Evolutionary conservation across 2,329 filamentous ascomycete genomes (phyloP), one percentile per base, ranked within the genome.

Genomic region (Leptographium procerum): DNA sequence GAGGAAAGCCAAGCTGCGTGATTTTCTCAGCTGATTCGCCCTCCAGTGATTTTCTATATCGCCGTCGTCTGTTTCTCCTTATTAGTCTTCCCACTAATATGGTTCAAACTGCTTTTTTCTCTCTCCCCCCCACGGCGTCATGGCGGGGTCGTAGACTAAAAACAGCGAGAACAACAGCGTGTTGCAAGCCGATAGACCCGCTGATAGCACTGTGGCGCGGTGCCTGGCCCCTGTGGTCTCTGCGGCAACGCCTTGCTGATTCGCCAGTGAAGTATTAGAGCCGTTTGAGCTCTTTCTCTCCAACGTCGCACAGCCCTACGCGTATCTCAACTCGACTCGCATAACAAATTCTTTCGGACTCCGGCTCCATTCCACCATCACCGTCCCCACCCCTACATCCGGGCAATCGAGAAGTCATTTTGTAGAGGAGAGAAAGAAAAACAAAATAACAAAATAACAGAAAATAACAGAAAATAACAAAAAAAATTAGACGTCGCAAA

Each of bases 101-200:
- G 33, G 26, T 7, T 55, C 22, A 13, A 22, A 50, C 22, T n/a
- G 36, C 53, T 33, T 47, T 56, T 36, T 50, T 47, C 19, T 8
- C 24, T 16, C 24, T 7, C 43, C 34, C 13, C 43, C 34, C 53
- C 34, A 24, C 52, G 14, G 22, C 16, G 11, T 28, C 29, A 45
- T 45, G 53, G 53, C 53, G 53, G 53, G 53, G 53, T 55, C 14
- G 10, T 13, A n/a, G 3, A 22, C 8, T 24, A 16, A 31, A 45
- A 55, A 45, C 53, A 55, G 53, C 53, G 53, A 55, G 53, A 55
- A 55, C 53, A 55, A 55, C 16, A 29, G 52, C 52, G 52, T 31
- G 19, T 24, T 19, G 9, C 26, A 24, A 10, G 26, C 40, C 40
- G 40, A 55, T 55, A 56, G 28, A 34, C 13, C 28, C 24, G 22